Percentiles rank a stretch among this genome's conserved stretches.
phyloP scores from a whole-genome alignment of 2,329 filamentous ascomycete genomes.

The Microthyrium microscopicum region DNA sequence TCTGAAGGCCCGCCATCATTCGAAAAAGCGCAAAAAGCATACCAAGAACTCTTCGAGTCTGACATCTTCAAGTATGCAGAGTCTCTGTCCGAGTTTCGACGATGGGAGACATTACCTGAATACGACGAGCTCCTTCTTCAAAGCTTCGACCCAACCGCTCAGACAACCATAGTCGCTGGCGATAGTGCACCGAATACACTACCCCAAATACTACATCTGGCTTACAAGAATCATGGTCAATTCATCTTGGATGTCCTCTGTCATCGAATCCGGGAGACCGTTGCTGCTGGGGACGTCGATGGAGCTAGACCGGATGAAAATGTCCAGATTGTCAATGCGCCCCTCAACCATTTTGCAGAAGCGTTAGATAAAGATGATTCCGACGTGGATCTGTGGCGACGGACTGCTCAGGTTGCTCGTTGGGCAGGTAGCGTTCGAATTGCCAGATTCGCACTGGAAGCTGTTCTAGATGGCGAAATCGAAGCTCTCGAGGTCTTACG shows the following conservation, averaged over 20 bases:
- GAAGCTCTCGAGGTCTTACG: constrained; percentile 36
- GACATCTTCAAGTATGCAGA: constrained; percentile 92
- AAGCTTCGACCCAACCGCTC: constrained; percentile 14
- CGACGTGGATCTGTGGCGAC: constrained; percentile 47
- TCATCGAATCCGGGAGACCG: constrained; percentile 25
- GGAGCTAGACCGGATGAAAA: constrained; percentile 21
- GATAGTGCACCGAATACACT: constrained; percentile 67
- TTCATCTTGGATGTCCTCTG: constrained; percentile 66
- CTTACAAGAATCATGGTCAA: constrained; percentile 90
- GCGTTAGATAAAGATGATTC: constrained; percentile 48
- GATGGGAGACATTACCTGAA: constrained; percentile 39
- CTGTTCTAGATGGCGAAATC: constrained; percentile 44
- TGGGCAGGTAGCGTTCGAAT: constrained; percentile 41
- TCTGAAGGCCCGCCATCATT: constrained; percentile 68
- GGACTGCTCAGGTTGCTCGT: constrained; percentile 39
- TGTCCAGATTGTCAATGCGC: constrained; percentile 19
- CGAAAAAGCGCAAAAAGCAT: constrained; percentile 61
- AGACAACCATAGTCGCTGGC: constrained; percentile 30
- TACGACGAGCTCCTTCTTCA: constrained; percentile 18
- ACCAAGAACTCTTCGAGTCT: constrained; percentile 69
- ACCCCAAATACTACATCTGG: constrained; percentile 77
- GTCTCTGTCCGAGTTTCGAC: constrained; percentile 67
- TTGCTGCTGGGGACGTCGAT: too few species aligned
- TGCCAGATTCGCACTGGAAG: constrained; percentile 45
- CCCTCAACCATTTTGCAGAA: constrained; percentile 39